Base-by-base conservation (phyloP, 192 early-diverging fungal genomes). In the Rhizophagus clarus region DNA sequence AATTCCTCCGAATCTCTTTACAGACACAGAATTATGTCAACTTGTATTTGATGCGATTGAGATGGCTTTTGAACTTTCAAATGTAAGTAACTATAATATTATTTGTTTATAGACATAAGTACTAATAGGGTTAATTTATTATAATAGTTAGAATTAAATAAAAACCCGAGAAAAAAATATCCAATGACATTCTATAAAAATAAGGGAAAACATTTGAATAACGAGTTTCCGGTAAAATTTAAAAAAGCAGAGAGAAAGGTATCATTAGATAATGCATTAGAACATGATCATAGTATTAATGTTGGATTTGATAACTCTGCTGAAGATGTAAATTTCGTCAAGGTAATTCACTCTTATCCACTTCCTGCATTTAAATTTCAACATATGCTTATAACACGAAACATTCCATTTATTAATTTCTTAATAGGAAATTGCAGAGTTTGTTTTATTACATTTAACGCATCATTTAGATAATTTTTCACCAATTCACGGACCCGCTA, bases 41-140 rank as follows among this genome's bases (percentile, higher is more conserved):
- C 79, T 91, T 15, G 86, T 94, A 12, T 93, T 92, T 86, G 93
- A 95, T 74, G 86, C 89, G 5, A 89, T 96, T 40, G 94, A 93
- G 83, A 61, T 87, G 79, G 84, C 87, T 61, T 49, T 89, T 77
- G 82, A 82, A 32, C 62, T 82, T 47, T 49, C 85, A 73, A 72
- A 83, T 79, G 67, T 62, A 60, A 51, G 68, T 71, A 32, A 14
- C 6, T 61, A 61, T 34, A 26, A 22, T 14, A 79, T 42, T 45
- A 72, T 72, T 28, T 69, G 15, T 69, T 22, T 34, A 22, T 69
- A 34, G 6, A 40, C 34, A 22, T 31, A 34, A 49, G 60, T 22
- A 60, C 20, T 74, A 10, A 74, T 56, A 20, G 14, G 3, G 32
- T 8, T 56, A 17, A 51, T 0, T 31, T 34, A 31, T 12, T 7